A percentile compares a stretch with the other conserved stretches of the same genome.
These are phyloP conservation scores for Acacia melanoxylon DNA, from an alignment of 306 rosid genomes.

Conservation along the genomic window DNA sequence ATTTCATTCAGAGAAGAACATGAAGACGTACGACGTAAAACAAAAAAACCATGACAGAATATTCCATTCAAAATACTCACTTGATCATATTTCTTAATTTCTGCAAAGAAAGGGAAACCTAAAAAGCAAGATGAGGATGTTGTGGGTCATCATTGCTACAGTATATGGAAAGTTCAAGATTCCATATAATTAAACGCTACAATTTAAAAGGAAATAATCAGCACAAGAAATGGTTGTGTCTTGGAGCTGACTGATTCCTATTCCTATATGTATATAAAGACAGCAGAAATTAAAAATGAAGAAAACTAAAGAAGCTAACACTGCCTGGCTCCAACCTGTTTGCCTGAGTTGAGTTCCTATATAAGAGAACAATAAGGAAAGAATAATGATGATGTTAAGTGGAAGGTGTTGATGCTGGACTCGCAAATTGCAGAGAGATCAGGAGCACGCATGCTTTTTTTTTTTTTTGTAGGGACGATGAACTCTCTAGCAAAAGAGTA, in stretches of 20 bases:
- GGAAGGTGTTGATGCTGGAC: background rate
- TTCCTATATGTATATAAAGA: background rate
- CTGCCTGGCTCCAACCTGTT: constrained; percentile 86
- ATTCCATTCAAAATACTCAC: background rate
- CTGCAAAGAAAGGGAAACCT: background rate
- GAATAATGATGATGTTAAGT: constrained; percentile 14
- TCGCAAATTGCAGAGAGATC: too few relatives aligned
- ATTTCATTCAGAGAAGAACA: background rate
- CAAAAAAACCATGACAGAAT: background rate
- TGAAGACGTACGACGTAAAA: background rate
- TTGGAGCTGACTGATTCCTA: background rate
- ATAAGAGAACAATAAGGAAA: background rate
- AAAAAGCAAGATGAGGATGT: background rate
- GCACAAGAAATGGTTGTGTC: constrained; percentile 5
- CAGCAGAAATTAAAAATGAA: background rate
- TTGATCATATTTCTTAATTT: background rate
- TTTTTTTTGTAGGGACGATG: background rate
- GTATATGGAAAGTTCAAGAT: background rate
- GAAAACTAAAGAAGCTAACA: constrained; percentile 32
- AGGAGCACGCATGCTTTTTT: too few relatives aligned
- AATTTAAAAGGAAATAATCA: background rate
- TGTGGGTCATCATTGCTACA: background rate
- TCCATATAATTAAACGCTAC: background rate
- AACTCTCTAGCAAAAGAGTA: constrained; percentile 9
- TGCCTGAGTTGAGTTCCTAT: constrained; percentile 39